phyloP scores from a whole-genome alignment of 2,329 filamentous ascomycete species.

The Zymoseptoria crescenta region DNA sequence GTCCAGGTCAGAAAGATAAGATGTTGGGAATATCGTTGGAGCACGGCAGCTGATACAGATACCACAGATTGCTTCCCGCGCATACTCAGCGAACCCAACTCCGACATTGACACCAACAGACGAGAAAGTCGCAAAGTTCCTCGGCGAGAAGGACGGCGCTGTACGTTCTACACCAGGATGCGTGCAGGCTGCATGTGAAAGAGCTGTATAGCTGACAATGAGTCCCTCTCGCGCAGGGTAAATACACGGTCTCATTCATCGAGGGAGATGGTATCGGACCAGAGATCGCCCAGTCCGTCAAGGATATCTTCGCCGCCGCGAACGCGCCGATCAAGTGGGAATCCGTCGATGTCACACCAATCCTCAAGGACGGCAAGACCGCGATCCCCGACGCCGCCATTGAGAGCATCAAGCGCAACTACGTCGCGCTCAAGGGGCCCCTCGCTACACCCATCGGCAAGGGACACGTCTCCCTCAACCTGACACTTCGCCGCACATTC shows the following conservation, averaged over 20 bases:
- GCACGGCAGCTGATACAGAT: conserved; percentile 2
- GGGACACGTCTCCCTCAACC: conserved; percentile 97
- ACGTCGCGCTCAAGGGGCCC: conserved; percentile 95
- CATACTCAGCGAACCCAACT: conserved; percentile 8
- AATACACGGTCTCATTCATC: conserved; percentile 92
- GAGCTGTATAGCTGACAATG: conserved; percentile 5
- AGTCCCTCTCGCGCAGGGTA: conserved; percentile 53
- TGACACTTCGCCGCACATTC: conserved; percentile 96
- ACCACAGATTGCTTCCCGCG: background rate
- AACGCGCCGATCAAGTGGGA: conserved; percentile 98
- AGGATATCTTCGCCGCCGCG: conserved; percentile 95
- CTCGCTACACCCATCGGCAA: conserved; percentile 97
- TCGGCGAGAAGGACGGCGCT: conserved; percentile 79
- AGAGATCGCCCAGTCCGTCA: conserved; percentile 94
- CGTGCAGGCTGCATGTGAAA: conserved; percentile 1
- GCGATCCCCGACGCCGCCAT: conserved; percentile 90
- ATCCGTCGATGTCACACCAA: conserved; percentile 89
- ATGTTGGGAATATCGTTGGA: background rate
- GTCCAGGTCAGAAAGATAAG: conserved; percentile 10
- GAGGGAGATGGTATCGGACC: conserved; percentile 97
- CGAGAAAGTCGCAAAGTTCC: conserved; percentile 83
- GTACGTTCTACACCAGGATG: conserved; percentile 46
- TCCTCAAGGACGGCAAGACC: conserved; percentile 89
- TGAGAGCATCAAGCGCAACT: conserved; percentile 87
- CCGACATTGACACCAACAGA: conserved; percentile 38